Evolutionary conservation across 352 stramenopile genomes (phyloP).

Genomic region (Saprolegnia parasitica): DNA sequence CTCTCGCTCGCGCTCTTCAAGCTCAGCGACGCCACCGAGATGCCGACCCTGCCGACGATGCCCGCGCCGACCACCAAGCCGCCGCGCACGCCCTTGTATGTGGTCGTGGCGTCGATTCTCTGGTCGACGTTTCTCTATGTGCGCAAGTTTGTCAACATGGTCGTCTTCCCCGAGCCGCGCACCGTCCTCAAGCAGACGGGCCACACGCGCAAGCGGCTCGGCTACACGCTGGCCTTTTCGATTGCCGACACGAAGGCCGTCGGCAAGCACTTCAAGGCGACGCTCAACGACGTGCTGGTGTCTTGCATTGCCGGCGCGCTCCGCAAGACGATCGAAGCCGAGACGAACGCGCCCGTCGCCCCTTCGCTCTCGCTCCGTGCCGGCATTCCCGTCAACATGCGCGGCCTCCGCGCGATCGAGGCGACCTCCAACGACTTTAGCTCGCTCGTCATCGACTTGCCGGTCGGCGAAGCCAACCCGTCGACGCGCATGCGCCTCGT

Average conservation of each 20-base stretch:
- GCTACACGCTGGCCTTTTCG: slow-evolving; percentile 68
- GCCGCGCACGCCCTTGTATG: slow-evolving; percentile 29
- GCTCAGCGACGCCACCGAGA: slow-evolving; percentile 42
- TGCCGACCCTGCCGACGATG: slow-evolving; percentile 50
- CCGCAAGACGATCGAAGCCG: slow-evolving; percentile 52
- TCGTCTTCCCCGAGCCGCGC: slow-evolving; percentile 47
- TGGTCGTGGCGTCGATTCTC: slow-evolving; percentile 35
- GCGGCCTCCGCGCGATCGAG: slow-evolving; percentile 37
- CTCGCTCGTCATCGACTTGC: slow-evolving; percentile 67
- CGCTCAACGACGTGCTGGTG: slow-evolving; percentile 79
- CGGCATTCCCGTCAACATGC: slow-evolving; percentile 77
- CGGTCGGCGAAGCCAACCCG: slow-evolving; percentile 47
- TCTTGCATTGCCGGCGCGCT: slow-evolving; percentile 72
- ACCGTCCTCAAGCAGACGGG: slow-evolving; percentile 66
- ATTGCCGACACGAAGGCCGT: slow-evolving; percentile 67
- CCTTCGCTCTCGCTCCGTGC: slow-evolving; percentile 53
- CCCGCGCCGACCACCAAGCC: slow-evolving; percentile 40
- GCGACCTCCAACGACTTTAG: slow-evolving; percentile 75
- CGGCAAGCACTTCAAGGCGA: slow-evolving; percentile 58
- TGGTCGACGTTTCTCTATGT: slow-evolving; percentile 63
- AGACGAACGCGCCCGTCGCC: slow-evolving; percentile 37
- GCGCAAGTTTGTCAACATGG: slow-evolving; percentile 45
- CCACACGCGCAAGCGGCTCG: slow-evolving; percentile 56
- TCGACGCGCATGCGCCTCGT: slow-evolving; percentile 49
- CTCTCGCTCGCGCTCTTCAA: slow-evolving; percentile 56